Conservation (phyloP, 2,329 filamentous ascomycete species). For the Sordariomycetes sp. region DNA sequence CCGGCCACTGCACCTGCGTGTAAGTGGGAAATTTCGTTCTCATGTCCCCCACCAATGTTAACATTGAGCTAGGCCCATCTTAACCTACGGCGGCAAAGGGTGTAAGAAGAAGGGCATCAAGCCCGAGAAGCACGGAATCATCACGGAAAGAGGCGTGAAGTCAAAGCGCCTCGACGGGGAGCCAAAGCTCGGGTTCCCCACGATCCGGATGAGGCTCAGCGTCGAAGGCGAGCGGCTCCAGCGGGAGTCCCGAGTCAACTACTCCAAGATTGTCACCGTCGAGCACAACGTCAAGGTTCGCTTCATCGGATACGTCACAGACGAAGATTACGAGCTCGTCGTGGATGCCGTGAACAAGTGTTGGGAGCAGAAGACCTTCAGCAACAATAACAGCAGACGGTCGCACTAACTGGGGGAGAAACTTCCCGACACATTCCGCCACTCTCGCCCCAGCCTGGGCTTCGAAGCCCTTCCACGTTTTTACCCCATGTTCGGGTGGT, state of each 20-base stretch:
- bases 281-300: constrained; percentile 45
- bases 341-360: constrained; percentile 31
- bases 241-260: constrained; percentile 41
- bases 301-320: constrained; percentile 36
- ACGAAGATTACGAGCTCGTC: constrained; percentile 25
- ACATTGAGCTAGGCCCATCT: constrained; percentile 30
- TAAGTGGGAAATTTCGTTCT: constrained; percentile 18
- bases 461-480: not conserved
- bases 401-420: no score
- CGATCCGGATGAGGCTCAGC: constrained; percentile 29
- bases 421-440: not conserved
- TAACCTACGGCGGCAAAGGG: constrained; percentile 37
- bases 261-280: constrained; percentile 39
- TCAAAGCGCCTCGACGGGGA: constrained; percentile 24
- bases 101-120: constrained; percentile 41
- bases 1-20: constrained; percentile 43
- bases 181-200: constrained; percentile 30
- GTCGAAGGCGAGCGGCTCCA: constrained; percentile 29
- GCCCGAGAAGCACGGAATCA: constrained; percentile 37
- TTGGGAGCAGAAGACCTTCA: constrained; percentile 27
- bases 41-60: constrained; percentile 1
- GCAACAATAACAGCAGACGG: not conserved
- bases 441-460: not conserved
- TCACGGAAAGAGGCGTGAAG: constrained; percentile 22
- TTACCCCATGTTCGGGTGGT: not conserved